Base-by-base conservation (phyloP, 2,329 filamentous ascomycete genomes). In the Diaporthe batatas region DNA sequence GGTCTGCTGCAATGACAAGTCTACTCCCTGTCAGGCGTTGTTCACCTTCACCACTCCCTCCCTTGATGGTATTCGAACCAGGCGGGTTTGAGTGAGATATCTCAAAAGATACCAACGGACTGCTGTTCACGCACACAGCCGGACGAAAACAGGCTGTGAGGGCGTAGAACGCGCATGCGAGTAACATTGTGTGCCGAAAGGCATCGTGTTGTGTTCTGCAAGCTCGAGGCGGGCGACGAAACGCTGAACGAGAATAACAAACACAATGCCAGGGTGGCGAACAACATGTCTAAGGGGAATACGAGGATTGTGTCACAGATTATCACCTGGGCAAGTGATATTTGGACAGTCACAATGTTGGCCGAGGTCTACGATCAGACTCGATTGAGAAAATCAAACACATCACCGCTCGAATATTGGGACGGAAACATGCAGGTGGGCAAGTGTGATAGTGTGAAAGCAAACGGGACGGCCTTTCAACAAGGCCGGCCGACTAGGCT, bases 381-480 rank as follows among this genome's bases (percentile, higher is more conserved):
- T 21, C 32, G 3, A 49, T 51, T 29, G 47, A 36, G 44, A 51
- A 36, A 65, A 51, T 49, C 44, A 65, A 65, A 65, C 62, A 65
- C 18, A 10, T 29, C 29, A 51, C 25, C 21, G 44, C 18, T 11
- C 21, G 18, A 11, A 65, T 36, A 6, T 51, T 65, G 14, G 62
- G 62, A 65, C 62, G 62, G 62, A 65, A 65, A 65, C 62, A 36
- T 32, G 44, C 62, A 51, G 29, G 6, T 51, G 29, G 44, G 32
- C 12, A 14, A 18, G 62, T 23, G 29, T 51, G 29, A 12, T 51
- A 44, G 21, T 36, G 44, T 51, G 44, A 39, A 39, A 36, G 25
- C 7, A 12, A 36, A 6, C 29, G 44, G 32, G 18, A 10, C 44
- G 62, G 62, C 7, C 44, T 65, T 25, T 65, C 44, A 65, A 51